These are phyloP conservation scores for Boletus edulis DNA, from an alignment of 768 basidiomycete genomes.

Conservation along the genomic window DNA sequence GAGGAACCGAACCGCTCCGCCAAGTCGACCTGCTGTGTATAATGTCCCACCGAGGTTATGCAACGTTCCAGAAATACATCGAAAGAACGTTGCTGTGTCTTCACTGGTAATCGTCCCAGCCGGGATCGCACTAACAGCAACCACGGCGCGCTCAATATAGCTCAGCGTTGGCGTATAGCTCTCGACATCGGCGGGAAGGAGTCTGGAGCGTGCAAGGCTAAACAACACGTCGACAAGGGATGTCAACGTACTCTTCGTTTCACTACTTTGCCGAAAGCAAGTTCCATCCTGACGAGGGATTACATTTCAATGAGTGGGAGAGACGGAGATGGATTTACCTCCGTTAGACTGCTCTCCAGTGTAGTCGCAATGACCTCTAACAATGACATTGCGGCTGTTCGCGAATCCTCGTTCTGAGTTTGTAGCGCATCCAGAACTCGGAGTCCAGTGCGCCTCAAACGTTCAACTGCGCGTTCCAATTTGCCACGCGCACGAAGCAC, in stretches of 20 bases:
- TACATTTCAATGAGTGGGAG: background rate
- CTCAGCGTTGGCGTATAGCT: slow-evolving; percentile 47
- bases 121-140: slow-evolving; percentile 18
- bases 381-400: slow-evolving; percentile 25
- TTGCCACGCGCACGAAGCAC: slow-evolving; percentile 44
- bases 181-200: slow-evolving; percentile 40
- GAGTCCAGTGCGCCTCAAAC: slow-evolving; percentile 49
- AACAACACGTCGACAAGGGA: slow-evolving; percentile 56
- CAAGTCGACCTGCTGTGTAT: slow-evolving; percentile 62
- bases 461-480: slow-evolving; percentile 59
- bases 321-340: slow-evolving; percentile 24
- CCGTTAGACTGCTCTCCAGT: slow-evolving; percentile 29
- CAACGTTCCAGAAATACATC: slow-evolving; percentile 71
- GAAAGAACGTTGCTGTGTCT: slow-evolving; percentile 50
- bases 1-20: slow-evolving; percentile 66
- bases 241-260: slow-evolving; percentile 36
- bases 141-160: slow-evolving; percentile 43
- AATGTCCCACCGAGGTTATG: slow-evolving; percentile 68
- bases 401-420: slow-evolving; percentile 5
- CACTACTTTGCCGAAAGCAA: slow-evolving; percentile 5
- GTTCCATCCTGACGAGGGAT: slow-evolving; percentile 3
- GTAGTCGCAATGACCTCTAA: slow-evolving; percentile 36
- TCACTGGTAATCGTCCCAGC: slow-evolving; percentile 7
- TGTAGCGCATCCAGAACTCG: slow-evolving; percentile 42
- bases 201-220: slow-evolving; percentile 44